Percentiles rank a stretch among this genome's conserved stretches.
Conservation (phyloP, 148 eudicot genomes). For the Rhododendron simsii region DNA sequence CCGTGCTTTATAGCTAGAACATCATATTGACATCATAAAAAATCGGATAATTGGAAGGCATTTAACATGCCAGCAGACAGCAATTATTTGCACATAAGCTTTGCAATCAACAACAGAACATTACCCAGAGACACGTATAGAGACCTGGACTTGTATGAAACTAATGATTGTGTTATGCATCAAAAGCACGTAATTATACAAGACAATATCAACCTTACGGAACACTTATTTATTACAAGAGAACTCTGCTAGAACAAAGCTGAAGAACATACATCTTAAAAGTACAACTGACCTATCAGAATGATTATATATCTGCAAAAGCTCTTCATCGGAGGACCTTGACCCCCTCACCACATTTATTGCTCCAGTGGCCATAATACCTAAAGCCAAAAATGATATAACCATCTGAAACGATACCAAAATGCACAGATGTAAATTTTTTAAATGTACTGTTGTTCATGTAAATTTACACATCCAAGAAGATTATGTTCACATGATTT, state of each 20-base stretch:
- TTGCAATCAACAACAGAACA: background rate
- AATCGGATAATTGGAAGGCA: background rate
- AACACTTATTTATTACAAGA: background rate
- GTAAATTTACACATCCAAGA: too few species aligned
- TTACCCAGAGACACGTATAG: background rate
- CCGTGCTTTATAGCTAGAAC: background rate
- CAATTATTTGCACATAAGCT: background rate
- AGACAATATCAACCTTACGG: background rate
- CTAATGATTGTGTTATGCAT: background rate
- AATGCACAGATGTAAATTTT: background rate
- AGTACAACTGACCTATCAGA: conserved; percentile 72
- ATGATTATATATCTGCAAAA: conserved; percentile 83
- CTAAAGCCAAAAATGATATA: conserved; percentile 33
- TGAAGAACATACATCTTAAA: background rate
- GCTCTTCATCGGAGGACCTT: conserved; percentile 84
- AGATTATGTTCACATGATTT: too few species aligned
- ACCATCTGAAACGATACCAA: background rate
- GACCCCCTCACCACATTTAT: conserved; percentile 94
- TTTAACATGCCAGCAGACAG: background rate
- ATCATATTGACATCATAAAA: background rate
- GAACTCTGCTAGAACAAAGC: background rate
- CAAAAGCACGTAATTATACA: background rate
- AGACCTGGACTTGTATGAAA: background rate
- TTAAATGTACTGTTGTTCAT: background rate
- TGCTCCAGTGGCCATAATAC: conserved; percentile 95